A percentile compares a stretch with the other conserved stretches of the same genome.
Evolutionary conservation across 164 flowering plant species (phyloP).

Genomic region (Berberis vulgaris): DNA sequence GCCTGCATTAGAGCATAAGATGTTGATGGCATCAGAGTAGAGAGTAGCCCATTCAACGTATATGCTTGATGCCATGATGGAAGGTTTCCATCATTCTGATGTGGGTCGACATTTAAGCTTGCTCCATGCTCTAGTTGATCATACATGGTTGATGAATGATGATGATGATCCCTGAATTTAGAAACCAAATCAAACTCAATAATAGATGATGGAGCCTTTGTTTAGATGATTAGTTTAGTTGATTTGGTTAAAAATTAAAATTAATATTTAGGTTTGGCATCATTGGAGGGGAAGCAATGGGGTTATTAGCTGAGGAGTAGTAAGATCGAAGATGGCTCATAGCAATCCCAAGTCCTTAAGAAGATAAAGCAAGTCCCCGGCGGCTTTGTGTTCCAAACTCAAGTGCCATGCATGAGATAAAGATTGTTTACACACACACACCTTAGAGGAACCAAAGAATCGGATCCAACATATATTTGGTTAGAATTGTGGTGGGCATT

Average conservation of each 20-base stretch:
- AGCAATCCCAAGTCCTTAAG: too few species aligned
- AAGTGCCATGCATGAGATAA: too few species aligned
- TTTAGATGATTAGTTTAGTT: background rate
- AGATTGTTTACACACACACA: background rate
- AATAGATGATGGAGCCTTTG: too few species aligned
- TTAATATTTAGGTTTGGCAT: background rate
- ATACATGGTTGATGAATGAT: constrained; percentile 13
- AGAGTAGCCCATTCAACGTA: constrained; percentile 28
- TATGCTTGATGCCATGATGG: constrained; percentile 31
- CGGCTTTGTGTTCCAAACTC: too few species aligned
- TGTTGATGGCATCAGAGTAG: constrained; percentile 22
- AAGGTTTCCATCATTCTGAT: constrained; percentile 13
- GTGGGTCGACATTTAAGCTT: constrained; percentile 21
- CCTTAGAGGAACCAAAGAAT: constrained; percentile 25
- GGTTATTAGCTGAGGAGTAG: background rate
- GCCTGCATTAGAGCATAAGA: constrained; percentile 15
- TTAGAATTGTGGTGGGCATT: constrained; percentile 12
- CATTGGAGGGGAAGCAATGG: background rate
- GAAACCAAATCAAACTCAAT: background rate
- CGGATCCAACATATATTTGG: constrained; percentile 23
- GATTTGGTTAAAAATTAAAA: background rate
- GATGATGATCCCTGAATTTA: constrained; percentile 20
- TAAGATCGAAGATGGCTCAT: background rate
- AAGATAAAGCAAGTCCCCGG: too few species aligned
- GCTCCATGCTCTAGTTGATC: constrained; percentile 20